phyloP scores from a whole-genome alignment of 1,284 basidiomycete species.

The Ustilago curta region DNA sequence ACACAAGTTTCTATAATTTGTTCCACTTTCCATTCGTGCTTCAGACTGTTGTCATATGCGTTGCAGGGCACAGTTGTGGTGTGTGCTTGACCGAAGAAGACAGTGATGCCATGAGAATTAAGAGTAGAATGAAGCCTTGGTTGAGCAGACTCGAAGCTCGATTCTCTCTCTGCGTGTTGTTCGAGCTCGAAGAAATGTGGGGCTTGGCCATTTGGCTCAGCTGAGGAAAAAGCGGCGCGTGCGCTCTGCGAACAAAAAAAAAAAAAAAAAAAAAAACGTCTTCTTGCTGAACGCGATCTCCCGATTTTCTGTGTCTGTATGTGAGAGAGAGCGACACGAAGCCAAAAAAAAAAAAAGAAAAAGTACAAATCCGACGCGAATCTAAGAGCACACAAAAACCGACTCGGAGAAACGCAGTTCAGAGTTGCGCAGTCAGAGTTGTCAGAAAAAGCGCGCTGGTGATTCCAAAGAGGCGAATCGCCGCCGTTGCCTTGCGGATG shows the following conservation, averaged over 20 bases:
- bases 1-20: slow-evolving; percentile 12
- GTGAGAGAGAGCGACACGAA: slow-evolving; percentile 1
- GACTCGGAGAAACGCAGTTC: background rate
- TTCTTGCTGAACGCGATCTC: background rate
- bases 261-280: too few species aligned
- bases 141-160: background rate
- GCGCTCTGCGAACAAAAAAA: too few species aligned
- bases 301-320: background rate
- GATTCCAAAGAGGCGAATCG: background rate
- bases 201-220: too few species aligned
- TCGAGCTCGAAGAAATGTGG: too few species aligned
- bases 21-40: background rate
- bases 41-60: too few species aligned
- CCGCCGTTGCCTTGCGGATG: background rate
- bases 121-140: too few species aligned
- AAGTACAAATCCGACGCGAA: background rate
- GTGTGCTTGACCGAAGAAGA: background rate
- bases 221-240: background rate
- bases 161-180: too few species aligned
- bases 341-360: too few species aligned
- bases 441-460: background rate
- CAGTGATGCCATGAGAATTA: too few species aligned
- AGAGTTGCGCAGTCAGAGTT: background rate
- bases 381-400: background rate
- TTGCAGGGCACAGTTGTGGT: background rate